phyloP scores from a whole-genome alignment of 441 rosid species.

The Populus tomentosa region DNA sequence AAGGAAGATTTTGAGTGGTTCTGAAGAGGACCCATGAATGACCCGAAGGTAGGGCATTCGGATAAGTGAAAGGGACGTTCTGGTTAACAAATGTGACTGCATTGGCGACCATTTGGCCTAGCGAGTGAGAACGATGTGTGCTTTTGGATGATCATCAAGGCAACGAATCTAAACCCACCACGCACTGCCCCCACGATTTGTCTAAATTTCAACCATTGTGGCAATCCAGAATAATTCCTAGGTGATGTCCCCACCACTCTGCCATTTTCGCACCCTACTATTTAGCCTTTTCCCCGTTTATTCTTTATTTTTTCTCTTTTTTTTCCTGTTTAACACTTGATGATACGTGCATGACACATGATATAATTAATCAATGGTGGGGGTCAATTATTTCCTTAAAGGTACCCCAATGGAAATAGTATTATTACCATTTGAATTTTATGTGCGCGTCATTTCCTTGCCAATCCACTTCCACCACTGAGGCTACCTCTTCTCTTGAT shows the following conservation, averaged over 20 bases:
- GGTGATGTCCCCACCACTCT: neutral
- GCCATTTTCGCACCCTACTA: too few relatives aligned
- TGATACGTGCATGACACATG: neutral
- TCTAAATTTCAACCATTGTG: conserved; percentile 1
- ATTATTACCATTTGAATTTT: neutral
- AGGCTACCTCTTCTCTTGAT: neutral
- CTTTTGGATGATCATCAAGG: neutral
- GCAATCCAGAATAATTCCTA: neutral
- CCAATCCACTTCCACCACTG: neutral
- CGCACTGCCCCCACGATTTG: neutral
- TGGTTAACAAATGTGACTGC: neutral
- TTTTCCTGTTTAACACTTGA: too few relatives aligned
- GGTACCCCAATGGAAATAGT: neutral
- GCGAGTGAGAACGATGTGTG: neutral
- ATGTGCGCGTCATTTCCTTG: neutral
- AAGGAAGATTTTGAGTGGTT: neutral
- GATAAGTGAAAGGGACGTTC: neutral
- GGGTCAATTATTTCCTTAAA: neutral
- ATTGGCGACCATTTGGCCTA: neutral
- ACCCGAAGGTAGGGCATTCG: neutral
- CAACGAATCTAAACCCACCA: neutral
- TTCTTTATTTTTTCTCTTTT: too few relatives aligned
- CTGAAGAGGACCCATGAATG: neutral
- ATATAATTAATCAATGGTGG: neutral
- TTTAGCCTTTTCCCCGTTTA: neutral